phyloP scores from a whole-genome alignment of 2,329 filamentous ascomycete genomes.

The Hypoxylon sp. region DNA sequence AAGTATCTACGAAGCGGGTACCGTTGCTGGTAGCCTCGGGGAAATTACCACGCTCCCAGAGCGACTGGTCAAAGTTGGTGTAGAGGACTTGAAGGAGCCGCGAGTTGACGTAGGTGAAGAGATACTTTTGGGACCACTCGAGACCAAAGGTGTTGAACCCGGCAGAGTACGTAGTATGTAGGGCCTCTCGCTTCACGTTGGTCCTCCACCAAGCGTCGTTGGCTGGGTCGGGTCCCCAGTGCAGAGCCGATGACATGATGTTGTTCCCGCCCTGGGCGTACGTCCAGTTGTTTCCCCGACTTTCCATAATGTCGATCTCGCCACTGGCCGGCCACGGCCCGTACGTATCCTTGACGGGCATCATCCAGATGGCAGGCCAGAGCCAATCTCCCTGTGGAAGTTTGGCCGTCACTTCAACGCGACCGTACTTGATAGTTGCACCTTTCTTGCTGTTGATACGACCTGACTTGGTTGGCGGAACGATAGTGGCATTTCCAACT shows the following conservation, averaged over 20 bases:
- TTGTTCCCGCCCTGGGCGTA: conserved; percentile 84
- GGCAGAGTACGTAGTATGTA: conserved; percentile 79
- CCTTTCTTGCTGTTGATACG: conserved; percentile 81
- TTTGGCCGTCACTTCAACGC: conserved; percentile 82
- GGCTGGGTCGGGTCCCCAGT: conserved; percentile 80
- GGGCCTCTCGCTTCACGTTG: conserved; percentile 79
- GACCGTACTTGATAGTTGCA: conserved; percentile 81
- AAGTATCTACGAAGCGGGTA: conserved; percentile 72
- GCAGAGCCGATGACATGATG: conserved; percentile 81
- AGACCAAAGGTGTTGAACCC: conserved; percentile 82
- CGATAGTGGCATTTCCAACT: conserved; percentile 75
- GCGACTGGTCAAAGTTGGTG: conserved; percentile 75
- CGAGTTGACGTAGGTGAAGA: conserved; percentile 88
- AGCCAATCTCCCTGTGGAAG: conserved; percentile 85
- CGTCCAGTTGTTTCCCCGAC: conserved; percentile 83
- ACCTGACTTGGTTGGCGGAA: conserved; percentile 82
- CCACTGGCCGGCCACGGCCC: conserved; percentile 83
- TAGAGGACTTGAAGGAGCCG: conserved; percentile 85
- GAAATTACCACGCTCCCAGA: conserved; percentile 78
- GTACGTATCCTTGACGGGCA: conserved; percentile 79
- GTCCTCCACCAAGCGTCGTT: conserved; percentile 88
- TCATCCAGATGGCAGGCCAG: conserved; percentile 94
- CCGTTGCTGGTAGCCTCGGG: conserved; percentile 73
- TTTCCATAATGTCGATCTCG: conserved; percentile 86
- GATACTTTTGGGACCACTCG: conserved; percentile 89